phyloP scores from a whole-genome alignment of 1,284 basidiomycete species.

The Xanthoconium separans region DNA sequence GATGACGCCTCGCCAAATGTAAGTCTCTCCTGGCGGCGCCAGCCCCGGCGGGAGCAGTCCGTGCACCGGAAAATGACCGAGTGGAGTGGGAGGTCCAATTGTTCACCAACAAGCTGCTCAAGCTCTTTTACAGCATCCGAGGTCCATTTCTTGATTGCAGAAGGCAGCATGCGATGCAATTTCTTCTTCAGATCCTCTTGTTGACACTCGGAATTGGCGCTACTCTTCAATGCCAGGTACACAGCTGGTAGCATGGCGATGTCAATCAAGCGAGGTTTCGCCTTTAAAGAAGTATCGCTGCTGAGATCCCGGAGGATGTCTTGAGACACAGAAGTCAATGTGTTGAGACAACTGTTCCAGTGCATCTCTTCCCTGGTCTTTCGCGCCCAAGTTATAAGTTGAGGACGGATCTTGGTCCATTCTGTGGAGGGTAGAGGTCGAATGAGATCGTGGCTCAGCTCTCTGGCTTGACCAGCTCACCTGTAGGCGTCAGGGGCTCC shows the following conservation, averaged over 20 bases:
- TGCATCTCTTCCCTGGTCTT: background rate
- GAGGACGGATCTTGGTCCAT: constrained; percentile 12
- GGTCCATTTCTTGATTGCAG: constrained; percentile 10
- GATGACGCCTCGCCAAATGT: constrained; percentile 12
- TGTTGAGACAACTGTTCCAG: background rate
- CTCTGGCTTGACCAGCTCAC: constrained; percentile 6
- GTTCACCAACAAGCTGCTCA: constrained; percentile 1
- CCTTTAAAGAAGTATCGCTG: background rate
- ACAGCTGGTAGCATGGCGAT: constrained; percentile 6
- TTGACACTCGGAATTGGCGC: background rate
- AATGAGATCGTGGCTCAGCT: background rate
- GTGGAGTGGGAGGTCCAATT: constrained; percentile 5
- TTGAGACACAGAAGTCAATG: background rate
- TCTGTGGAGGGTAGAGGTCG: background rate
- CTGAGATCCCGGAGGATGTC: background rate
- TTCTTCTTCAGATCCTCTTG: background rate
- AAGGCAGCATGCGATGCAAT: background rate
- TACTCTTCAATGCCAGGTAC: constrained; percentile 1
- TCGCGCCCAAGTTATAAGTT: background rate
- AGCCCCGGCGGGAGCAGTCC: background rate
- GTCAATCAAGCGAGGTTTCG: constrained; percentile 8
- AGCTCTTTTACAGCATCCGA: constrained; percentile 11
- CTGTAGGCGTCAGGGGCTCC: constrained; percentile 8
- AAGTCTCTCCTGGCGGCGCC: background rate
- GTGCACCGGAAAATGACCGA: constrained; percentile 16